Conservation (phyloP, 805 yeast genomes). For the Ogataea zsoltii region DNA sequence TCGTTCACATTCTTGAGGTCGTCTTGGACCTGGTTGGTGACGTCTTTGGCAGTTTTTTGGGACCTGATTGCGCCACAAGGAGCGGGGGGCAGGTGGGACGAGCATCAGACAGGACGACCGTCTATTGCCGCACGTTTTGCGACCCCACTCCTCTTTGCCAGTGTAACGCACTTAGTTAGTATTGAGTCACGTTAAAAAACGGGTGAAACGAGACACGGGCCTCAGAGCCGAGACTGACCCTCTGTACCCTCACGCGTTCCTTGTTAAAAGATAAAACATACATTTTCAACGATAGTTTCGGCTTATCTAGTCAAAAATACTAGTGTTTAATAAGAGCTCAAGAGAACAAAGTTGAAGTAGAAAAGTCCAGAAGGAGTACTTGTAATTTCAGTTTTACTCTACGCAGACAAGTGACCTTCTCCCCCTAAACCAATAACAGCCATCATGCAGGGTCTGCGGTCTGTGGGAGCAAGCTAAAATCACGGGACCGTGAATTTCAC, state of each 20-base stretch:
- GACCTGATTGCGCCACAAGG: slow-evolving; percentile 7
- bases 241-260: no score
- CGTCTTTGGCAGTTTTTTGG: slow-evolving; percentile 13
- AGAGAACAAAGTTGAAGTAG: neutral
- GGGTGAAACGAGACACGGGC: no score
- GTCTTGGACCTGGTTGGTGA: slow-evolving; percentile 17
- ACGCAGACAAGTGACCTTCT: neutral
- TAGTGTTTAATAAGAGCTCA: neutral
- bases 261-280: no score
- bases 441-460: neutral
- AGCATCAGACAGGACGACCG: slow-evolving; percentile 6
- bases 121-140: no score
- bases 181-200: no score
- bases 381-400: neutral
- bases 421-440: neutral
- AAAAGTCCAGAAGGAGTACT: neutral
- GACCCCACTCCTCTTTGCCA: neutral
- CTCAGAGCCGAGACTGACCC: no score
- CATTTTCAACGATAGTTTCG: neutral
- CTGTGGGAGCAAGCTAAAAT: neutral
- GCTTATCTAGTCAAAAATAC: neutral
- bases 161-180: no score
- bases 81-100: neutral
- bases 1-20: slow-evolving; percentile 14
- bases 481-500: no score